Evolutionary conservation across 257 asterid species (phyloP), one percentile per base, ranked within the genome.

Genomic region (Nicotiana knightiana): DNA sequence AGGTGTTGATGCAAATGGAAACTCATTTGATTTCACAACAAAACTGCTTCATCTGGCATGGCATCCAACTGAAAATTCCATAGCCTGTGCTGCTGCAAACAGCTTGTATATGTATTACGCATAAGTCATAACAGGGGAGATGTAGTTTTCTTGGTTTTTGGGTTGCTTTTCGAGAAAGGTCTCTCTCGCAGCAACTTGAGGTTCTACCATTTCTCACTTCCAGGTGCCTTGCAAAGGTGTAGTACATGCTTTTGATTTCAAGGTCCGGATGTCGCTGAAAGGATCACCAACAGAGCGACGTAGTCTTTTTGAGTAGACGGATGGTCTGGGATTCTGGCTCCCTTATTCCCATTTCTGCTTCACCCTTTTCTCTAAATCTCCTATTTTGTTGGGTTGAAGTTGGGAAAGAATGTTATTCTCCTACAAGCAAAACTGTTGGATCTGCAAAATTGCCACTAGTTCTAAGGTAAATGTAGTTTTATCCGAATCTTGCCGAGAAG

Each of bases 11-110:
- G 85, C 93, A 73, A 91, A 89, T 48, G 97, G 94, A 62, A 93
- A 87, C 81, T 90, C 96, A 28, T 89, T 91, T 30, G 97, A 93
- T 87, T 90, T 90, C 93, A 90, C 93, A n/a, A 90, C 89, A 39
- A 93, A 93, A 88, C 90, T 93, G 83, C 96, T 93, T 87, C 97
- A 91, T 89, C 86, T 93, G 76, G 97, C 97, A 11, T 93, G 97
- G 97, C 97, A 93, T 88, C 97, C 97, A 51, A 85, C 92, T 5
- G 94, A 90, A 85, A 91, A 93, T 88, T 89, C 93, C 39, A 88
- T 93, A 24, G 97, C 97, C 6, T 93, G 97, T 87, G 97, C 96
- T 79, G 94, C 94, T 21, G 96, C 97, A 71, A 93, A 93, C 80
- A 93, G 97, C 89, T 86, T 93, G 88, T 93, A 93, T 68, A 93